phyloP scores from a whole-genome alignment of 108 stramenopile genomes.

The Nitzschia sp. region DNA sequence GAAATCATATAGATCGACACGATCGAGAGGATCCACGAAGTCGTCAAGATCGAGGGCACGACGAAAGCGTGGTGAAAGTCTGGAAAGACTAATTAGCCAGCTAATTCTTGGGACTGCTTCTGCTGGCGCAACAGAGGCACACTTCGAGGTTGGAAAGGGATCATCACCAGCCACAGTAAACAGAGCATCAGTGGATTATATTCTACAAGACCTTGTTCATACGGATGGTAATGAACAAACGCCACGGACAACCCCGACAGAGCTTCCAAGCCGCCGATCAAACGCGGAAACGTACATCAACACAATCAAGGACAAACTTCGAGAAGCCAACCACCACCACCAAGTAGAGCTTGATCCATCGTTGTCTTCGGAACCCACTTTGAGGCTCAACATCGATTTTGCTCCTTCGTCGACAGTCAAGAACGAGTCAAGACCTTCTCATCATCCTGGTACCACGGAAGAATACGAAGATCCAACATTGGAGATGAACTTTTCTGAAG shows the following conservation, averaged over 20 bases:
- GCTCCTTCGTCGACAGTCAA: no score
- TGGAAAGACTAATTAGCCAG: slow-evolving; percentile 27
- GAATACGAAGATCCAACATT: neutral
- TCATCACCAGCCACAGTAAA: neutral
- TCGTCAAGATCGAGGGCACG: no score
- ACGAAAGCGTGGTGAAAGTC: slow-evolving; percentile 22
- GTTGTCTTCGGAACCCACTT: no score
- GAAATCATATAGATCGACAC: no score
- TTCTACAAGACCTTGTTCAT: slow-evolving; percentile 6
- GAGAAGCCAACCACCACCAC: no score
- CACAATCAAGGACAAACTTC: neutral
- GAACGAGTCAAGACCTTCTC: no score
- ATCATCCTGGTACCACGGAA: neutral
- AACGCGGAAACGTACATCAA: neutral
- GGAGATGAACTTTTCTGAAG: neutral
- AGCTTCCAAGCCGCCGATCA: neutral
- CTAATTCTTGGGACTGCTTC: slow-evolving; percentile 14
- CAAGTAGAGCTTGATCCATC: no score
- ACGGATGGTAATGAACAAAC: neutral
- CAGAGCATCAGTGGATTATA: slow-evolving; percentile 3
- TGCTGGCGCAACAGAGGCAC: neutral
- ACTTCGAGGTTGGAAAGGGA: neutral
- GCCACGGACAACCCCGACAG: neutral
- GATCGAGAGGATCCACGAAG: no score
- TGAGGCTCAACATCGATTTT: no score